Conservation (phyloP, 345 rosid genomes). For the Salix purpurea region DNA sequence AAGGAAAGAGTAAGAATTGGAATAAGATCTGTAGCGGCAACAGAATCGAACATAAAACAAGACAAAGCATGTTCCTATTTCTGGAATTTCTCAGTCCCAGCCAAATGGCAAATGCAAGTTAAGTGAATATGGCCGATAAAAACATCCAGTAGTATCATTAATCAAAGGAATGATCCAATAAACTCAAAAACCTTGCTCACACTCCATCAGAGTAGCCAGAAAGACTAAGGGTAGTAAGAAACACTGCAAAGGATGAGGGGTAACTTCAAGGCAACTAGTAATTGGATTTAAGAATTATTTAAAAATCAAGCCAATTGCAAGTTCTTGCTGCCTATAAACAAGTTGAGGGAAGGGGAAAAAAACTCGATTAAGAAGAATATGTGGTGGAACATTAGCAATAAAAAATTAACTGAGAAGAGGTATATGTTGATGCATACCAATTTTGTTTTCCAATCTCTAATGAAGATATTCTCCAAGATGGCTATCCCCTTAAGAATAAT, state of each 20-base stretch:
- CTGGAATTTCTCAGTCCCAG: background rate
- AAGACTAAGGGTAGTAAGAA: background rate
- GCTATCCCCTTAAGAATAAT: too few species aligned
- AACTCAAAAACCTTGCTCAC: background rate
- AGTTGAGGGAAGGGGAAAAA: too few species aligned
- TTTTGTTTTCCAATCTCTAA: too few species aligned
- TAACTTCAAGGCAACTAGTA: background rate
- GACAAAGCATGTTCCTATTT: background rate
- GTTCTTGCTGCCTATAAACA: too few species aligned
- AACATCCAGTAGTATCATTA: background rate
- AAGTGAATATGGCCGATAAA: background rate
- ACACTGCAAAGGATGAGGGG: background rate
- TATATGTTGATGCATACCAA: too few species aligned
- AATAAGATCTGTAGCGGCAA: background rate
- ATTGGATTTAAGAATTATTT: too few species aligned
- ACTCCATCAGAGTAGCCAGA: background rate
- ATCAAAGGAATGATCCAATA: background rate
- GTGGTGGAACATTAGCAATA: too few species aligned
- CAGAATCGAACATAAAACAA: background rate
- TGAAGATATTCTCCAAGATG: too few species aligned
- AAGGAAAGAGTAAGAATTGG: background rate
- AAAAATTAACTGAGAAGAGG: too few species aligned
- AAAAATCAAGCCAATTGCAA: too few species aligned
- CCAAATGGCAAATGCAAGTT: background rate
- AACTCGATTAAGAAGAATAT: too few species aligned